A percentile compares a stretch with the other conserved stretches of the same genome.
Evolutionary conservation across 371 early-diverging fungal genomes (phyloP).

Genomic region (Cladochytrium tenue): DNA sequence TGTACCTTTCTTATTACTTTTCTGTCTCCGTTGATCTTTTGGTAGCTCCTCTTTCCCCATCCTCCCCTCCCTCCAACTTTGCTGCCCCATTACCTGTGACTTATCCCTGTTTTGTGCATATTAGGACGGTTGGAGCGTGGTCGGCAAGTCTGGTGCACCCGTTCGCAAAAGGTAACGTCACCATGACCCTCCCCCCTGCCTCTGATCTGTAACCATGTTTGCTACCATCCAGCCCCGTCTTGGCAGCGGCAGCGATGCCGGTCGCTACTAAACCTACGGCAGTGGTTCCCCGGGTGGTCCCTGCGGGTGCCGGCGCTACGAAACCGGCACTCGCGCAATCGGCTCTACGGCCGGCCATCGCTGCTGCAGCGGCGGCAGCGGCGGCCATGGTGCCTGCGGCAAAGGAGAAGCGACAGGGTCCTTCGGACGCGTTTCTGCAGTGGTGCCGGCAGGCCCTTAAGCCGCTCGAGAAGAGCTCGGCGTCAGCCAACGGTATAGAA

Average conservation of each 20-base stretch:
- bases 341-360: too few relatives aligned
- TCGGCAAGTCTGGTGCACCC: too few relatives aligned
- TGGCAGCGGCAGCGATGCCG: background rate
- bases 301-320: background rate
- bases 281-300: background rate
- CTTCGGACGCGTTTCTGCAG: conserved; percentile 32
- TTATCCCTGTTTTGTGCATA: too few relatives aligned
- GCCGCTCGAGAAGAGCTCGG: conserved; percentile 32
- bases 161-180: background rate
- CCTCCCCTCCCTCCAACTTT: too few relatives aligned
- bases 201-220: background rate
- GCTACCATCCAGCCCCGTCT: background rate
- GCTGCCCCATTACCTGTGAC: too few relatives aligned
- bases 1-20: too few relatives aligned
- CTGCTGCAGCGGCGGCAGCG: too few relatives aligned
- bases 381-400: background rate
- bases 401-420: conserved; percentile 12
- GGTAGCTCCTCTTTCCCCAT: too few relatives aligned
- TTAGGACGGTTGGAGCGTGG: background rate
- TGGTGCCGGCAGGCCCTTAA: conserved; percentile 44
- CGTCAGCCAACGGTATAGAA: conserved; percentile 21
- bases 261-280: background rate
- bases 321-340: background rate
- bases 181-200: background rate
- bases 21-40: too few relatives aligned